A percentile compares a stretch with the other conserved stretches of the same genome.
These are phyloP conservation scores for Fusarium phyllophilum DNA, from an alignment of 2,329 filamentous ascomycete genomes.

Conservation along the genomic window DNA sequence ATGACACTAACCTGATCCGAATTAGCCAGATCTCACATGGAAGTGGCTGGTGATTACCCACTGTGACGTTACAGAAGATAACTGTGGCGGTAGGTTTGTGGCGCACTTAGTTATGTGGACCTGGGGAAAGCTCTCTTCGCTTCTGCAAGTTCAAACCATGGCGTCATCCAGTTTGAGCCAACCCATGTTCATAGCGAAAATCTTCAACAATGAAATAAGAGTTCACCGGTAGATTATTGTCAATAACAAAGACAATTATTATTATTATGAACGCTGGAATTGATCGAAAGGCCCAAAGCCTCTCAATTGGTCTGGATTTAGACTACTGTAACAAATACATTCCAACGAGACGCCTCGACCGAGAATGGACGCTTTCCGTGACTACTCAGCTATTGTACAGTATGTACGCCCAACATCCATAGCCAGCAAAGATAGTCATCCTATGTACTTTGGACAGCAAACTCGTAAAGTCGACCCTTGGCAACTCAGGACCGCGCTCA, in stretches of 20 bases:
- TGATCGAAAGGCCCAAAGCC: neutral
- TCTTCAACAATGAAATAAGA: slow-evolving; percentile 21
- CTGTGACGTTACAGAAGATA: slow-evolving; percentile 24
- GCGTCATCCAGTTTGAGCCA: slow-evolving; percentile 13
- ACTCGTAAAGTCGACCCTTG: neutral
- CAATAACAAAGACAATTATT: neutral
- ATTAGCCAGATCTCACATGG: neutral
- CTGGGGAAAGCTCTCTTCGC: slow-evolving; percentile 32
- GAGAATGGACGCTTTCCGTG: slow-evolving; percentile 14
- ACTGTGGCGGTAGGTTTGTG: slow-evolving; percentile 23
- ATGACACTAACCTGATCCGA: slow-evolving; percentile 17
- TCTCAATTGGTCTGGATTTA: slow-evolving; percentile 5
- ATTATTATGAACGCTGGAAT: neutral
- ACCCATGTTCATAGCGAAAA: slow-evolving; percentile 29
- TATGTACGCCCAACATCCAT: neutral
- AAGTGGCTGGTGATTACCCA: slow-evolving; percentile 34
- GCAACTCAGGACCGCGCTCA: slow-evolving; percentile 15
- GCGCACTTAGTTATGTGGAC: slow-evolving; percentile 12
- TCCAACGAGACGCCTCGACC: slow-evolving; percentile 16
- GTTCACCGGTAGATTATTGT: slow-evolving; percentile 6
- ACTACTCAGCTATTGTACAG: neutral
- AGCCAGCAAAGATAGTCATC: neutral
- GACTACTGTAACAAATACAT: slow-evolving; percentile 12
- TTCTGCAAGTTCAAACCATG: slow-evolving; percentile 32
- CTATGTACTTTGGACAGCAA: neutral